phyloP scores from a whole-genome alignment of 805 yeast species.

The Nakazawaea siamensis region DNA sequence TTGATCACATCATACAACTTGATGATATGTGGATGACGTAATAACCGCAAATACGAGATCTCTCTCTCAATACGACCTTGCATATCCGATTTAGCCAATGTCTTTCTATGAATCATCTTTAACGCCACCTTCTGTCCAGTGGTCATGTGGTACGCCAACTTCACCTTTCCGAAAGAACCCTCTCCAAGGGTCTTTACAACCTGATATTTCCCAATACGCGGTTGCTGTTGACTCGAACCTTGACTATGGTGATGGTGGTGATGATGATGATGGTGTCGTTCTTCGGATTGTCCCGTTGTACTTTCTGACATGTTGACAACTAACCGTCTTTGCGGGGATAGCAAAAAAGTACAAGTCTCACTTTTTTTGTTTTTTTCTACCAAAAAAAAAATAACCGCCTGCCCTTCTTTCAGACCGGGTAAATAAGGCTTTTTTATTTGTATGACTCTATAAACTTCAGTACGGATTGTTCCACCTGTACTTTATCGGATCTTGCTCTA shows the following conservation, averaged over 20 bases:
- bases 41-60: conserved; percentile 76
- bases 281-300: background rate
- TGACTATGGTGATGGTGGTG: conserved; percentile 12
- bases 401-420: too few relatives aligned
- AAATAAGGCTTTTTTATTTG: too few relatives aligned
- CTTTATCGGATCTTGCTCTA: background rate
- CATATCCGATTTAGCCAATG: conserved; percentile 92
- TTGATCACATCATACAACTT: conserved; percentile 93
- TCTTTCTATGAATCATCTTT: conserved; percentile 86
- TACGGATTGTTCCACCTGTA: too few relatives aligned
- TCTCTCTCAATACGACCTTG: conserved; percentile 95
- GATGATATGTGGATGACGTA: conserved; percentile 94
- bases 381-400: too few relatives aligned
- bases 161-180: conserved; percentile 95
- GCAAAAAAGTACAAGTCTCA: too few relatives aligned
- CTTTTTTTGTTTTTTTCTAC: too few relatives aligned
- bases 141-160: conserved; percentile 79
- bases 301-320: background rate
- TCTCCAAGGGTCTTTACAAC: conserved; percentile 90
- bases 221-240: conserved; percentile 12
- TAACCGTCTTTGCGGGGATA: background rate
- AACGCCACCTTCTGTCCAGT: conserved; percentile 91
- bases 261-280: conserved; percentile 15
- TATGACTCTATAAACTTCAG: too few relatives aligned
- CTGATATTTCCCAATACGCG: conserved; percentile 83